Conservation (phyloP, 148 eudicot species). For the Salicornia ramosissima region DNA sequence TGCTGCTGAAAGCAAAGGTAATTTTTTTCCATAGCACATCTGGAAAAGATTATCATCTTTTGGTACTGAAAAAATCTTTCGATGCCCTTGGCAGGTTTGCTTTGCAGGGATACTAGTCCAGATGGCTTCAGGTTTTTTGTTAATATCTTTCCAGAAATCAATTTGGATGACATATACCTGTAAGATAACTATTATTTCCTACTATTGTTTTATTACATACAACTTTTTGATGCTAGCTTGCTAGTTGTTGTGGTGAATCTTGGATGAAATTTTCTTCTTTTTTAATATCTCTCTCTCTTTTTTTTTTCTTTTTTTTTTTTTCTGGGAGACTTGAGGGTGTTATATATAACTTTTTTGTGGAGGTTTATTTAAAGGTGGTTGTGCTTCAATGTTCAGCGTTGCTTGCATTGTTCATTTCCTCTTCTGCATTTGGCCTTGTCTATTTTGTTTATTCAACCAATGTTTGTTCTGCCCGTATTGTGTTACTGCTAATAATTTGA, state of each 20-base stretch:
- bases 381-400: neutral
- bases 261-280: neutral
- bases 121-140: constrained; percentile 92
- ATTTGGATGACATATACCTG: constrained; percentile 55
- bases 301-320: too few species aligned
- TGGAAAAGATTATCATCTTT: constrained; percentile 1
- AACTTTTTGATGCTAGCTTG: neutral
- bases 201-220: neutral
- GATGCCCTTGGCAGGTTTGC: constrained; percentile 55
- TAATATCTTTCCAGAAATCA: constrained; percentile 72
- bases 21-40: neutral
- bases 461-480: too few species aligned
- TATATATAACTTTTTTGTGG: neutral
- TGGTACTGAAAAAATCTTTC: constrained; percentile 9
- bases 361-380: neutral
- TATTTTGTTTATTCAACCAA: too few species aligned
- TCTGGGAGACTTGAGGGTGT: too few species aligned
- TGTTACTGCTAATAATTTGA: too few species aligned
- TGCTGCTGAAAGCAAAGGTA: constrained; percentile 92
- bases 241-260: neutral
- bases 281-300: neutral
- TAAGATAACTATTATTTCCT: constrained; percentile 35
- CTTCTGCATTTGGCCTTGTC: neutral
- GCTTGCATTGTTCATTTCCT: neutral
- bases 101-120: constrained; percentile 95